Percentiles rank a stretch among this genome's conserved stretches.
phyloP scores from a whole-genome alignment of 192 early-diverging fungal genomes.

The Martensiomyces pterosporus region DNA sequence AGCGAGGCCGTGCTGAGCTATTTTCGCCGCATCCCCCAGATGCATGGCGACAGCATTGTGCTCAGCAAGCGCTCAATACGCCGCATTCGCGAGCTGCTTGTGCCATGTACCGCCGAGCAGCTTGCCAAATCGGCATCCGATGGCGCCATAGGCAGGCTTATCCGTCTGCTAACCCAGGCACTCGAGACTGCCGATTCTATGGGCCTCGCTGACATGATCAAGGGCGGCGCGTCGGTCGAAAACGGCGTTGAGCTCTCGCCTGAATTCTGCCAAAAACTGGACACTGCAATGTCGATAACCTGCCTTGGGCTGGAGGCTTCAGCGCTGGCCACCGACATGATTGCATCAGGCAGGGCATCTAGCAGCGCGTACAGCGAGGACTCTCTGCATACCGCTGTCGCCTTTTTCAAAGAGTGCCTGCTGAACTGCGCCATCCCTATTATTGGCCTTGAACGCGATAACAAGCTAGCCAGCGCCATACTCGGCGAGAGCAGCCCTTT shows the following conservation, averaged over 20 bases:
- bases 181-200: conserved; percentile 22
- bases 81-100: conserved; percentile 15
- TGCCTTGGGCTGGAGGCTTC: conserved; percentile 37
- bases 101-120: conserved; percentile 10
- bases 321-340: conserved; percentile 14
- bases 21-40: conserved; percentile 9
- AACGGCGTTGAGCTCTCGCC: conserved; percentile 11
- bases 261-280: conserved; percentile 21
- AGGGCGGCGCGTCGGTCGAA: conserved; percentile 18
- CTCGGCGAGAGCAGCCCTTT: conserved; percentile 2
- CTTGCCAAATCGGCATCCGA: conserved; percentile 11
- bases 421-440: conserved; percentile 36
- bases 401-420: conserved; percentile 33
- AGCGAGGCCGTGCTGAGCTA: background rate
- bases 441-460: conserved; percentile 14
- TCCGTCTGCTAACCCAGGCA: conserved; percentile 20
- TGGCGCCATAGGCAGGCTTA: conserved; percentile 16
- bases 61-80: conserved; percentile 24
- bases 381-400: conserved; percentile 19
- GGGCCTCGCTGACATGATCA: conserved; percentile 29
- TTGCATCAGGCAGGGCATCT: conserved; percentile 22
- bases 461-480: conserved; percentile 14
- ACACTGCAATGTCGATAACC: conserved; percentile 10
- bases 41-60: conserved; percentile 3
- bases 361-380: conserved; percentile 26